Percentiles rank a stretch among this genome's conserved stretches.
Conservation (phyloP, 2,329 filamentous ascomycete genomes). For the Ascochyta koolunga region DNA sequence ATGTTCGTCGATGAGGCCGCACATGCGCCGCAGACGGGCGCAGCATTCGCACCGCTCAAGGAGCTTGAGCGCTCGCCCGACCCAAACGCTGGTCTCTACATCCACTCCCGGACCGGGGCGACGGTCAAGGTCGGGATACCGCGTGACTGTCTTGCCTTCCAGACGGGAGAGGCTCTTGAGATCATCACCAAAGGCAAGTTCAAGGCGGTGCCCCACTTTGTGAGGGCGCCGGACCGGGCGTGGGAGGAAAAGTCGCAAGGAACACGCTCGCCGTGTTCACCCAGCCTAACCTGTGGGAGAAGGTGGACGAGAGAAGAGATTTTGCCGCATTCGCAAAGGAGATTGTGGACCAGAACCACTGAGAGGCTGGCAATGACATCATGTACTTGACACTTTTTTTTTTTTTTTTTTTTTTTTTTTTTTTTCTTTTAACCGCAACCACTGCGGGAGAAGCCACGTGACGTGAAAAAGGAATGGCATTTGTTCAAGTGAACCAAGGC, state of each 20-base stretch:
- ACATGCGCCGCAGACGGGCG: slow-evolving; percentile 41
- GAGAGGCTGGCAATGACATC: slow-evolving; percentile 20
- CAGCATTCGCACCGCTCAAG: slow-evolving; percentile 59
- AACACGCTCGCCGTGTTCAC: slow-evolving; percentile 98
- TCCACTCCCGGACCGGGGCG: slow-evolving; percentile 80
- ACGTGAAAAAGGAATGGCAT: slow-evolving; percentile 9
- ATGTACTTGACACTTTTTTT: too few species aligned
- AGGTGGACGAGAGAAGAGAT: slow-evolving; percentile 72
- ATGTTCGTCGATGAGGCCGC: slow-evolving; percentile 89
- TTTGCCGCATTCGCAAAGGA: slow-evolving; percentile 77
- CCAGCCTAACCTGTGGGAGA: slow-evolving; percentile 87
- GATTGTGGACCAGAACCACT: slow-evolving; percentile 56
- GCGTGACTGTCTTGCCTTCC: slow-evolving; percentile 89
- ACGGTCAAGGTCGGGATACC: slow-evolving; percentile 94
- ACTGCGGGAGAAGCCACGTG: slow-evolving; percentile 3
- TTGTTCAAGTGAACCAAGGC: neutral
- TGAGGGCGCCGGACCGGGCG: slow-evolving; percentile 72
- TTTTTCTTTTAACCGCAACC: slow-evolving; percentile 16
- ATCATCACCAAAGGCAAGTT: slow-evolving; percentile 90
- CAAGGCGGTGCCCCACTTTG: slow-evolving; percentile 95
- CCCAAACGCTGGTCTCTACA: slow-evolving; percentile 87
- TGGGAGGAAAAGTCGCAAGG: slow-evolving; percentile 53
- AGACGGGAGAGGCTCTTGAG: slow-evolving; percentile 91
- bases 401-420: too few species aligned
- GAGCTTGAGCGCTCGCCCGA: slow-evolving; percentile 82